phyloP scores from a whole-genome alignment of 2,329 filamentous ascomycete genomes.

The Phyllosticta citriasiana region DNA sequence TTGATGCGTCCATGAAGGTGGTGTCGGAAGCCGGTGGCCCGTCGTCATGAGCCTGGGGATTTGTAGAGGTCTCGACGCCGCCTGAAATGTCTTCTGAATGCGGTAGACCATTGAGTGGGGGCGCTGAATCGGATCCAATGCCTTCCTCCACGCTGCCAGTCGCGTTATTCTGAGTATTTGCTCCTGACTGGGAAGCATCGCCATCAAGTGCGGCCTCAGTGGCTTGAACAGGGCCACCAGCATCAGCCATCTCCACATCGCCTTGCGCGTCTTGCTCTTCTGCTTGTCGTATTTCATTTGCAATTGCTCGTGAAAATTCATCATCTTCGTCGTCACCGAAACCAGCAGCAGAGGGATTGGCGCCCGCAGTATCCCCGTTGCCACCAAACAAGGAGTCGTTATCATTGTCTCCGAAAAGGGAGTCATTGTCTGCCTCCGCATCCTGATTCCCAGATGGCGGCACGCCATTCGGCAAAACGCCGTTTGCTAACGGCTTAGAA shows the following conservation, averaged over 20 bases:
- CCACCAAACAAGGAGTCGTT: constrained; percentile 85
- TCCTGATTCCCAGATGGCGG: constrained; percentile 15
- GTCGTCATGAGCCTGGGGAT: constrained; percentile 24
- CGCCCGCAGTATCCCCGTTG: constrained; percentile 41
- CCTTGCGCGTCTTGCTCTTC: constrained; percentile 31
- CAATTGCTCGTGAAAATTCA: constrained; percentile 68
- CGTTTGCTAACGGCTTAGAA: constrained; percentile 47
- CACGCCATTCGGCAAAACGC: constrained; percentile 36
- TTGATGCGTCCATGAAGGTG: constrained; percentile 79
- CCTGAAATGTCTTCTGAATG: constrained; percentile 37
- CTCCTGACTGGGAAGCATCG: background rate
- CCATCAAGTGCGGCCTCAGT: constrained; percentile 12
- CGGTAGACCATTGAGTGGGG: constrained; percentile 39
- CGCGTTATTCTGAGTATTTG: background rate
- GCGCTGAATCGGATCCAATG: constrained; percentile 12
- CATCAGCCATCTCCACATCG: constrained; percentile 37
- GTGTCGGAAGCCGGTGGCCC: constrained; percentile 52
- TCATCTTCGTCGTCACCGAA: constrained; percentile 79
- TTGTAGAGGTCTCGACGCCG: constrained; percentile 13
- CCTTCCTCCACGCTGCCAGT: background rate
- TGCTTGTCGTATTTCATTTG: constrained; percentile 37
- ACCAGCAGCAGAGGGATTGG: constrained; percentile 32
- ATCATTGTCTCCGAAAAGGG: constrained; percentile 67
- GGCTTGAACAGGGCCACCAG: constrained; percentile 33
- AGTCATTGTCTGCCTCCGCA: constrained; percentile 63